phyloP scores from a whole-genome alignment of 1,139 yeast species.

The Blastobotrys illinoisensis region DNA sequence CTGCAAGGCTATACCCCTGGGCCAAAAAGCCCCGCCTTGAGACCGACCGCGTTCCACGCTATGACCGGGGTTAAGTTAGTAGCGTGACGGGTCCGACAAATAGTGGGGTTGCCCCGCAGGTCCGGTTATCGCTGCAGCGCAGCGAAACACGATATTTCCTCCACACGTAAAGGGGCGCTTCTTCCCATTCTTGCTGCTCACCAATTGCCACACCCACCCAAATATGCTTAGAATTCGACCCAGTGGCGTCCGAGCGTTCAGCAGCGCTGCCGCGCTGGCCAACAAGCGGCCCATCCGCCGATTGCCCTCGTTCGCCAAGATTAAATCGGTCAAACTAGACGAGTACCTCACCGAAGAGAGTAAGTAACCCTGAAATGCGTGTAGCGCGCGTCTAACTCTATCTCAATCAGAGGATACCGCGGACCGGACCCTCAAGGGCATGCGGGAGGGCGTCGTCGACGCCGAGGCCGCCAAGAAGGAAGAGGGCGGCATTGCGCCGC shows the following conservation, averaged over 20 bases:
- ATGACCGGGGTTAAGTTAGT: not conserved
- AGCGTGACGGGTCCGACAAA: not conserved
- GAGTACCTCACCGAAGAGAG: constrained; percentile 27
- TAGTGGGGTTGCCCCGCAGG: not conserved
- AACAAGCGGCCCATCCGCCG: constrained; percentile 14
- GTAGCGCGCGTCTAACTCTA: not conserved
- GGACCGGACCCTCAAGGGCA: constrained; percentile 17
- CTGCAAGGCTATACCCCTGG: no score
- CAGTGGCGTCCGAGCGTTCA: not conserved
- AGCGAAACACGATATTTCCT: not conserved
- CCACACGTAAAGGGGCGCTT: not conserved
- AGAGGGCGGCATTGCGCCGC: constrained; percentile 16
- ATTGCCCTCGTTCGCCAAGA: constrained; percentile 34
- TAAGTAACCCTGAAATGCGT: constrained; percentile 10
- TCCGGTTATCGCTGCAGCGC: not conserved
- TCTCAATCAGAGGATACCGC: constrained; percentile 6
- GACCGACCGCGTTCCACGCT: no score
- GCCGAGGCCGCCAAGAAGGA: constrained; percentile 7
- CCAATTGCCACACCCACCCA: not conserved
- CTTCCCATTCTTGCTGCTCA: not conserved
- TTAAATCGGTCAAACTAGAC: constrained; percentile 30
- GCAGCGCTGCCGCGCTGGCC: not conserved
- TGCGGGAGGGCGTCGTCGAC: constrained; percentile 17
- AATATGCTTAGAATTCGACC: not conserved
- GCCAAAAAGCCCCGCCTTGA: no score